phyloP scores from a whole-genome alignment of 1,284 basidiomycete genomes.

The Athelia sp. region DNA sequence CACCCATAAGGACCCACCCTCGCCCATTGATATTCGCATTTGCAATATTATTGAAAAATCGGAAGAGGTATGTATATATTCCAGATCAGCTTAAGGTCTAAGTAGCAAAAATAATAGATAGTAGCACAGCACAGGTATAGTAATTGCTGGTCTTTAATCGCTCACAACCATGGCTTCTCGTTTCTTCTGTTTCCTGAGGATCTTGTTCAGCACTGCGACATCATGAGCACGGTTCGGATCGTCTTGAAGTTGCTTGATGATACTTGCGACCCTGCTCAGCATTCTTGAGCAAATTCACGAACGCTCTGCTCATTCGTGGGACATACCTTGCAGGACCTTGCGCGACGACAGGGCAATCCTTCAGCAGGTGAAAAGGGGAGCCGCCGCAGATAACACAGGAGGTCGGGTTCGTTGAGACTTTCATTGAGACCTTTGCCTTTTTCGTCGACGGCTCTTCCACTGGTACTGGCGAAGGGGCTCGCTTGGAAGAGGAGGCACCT shows the following conservation, averaged over 20 bases:
- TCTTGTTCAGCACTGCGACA: constrained; percentile 36
- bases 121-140: neutral
- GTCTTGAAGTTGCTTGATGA: constrained; percentile 43
- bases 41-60: too few relatives aligned
- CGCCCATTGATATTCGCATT: too few relatives aligned
- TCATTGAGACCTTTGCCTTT: constrained; percentile 25
- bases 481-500: constrained; percentile 28
- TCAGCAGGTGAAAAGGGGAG: constrained; percentile 37
- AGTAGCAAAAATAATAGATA: too few relatives aligned
- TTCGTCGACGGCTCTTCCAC: constrained; percentile 26
- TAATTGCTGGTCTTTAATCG: constrained; percentile 6
- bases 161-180: constrained; percentile 19
- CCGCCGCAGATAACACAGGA: constrained; percentile 43
- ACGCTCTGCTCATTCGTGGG: neutral
- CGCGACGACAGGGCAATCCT: constrained; percentile 47
- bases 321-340: constrained; percentile 47
- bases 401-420: constrained; percentile 14
- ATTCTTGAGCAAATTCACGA: constrained; percentile 7
- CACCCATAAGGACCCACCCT: neutral
- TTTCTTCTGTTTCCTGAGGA: constrained; percentile 40
- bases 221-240: constrained; percentile 31
- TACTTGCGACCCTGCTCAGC: constrained; percentile 34
- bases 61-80: too few relatives aligned
- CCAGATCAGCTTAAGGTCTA: too few relatives aligned
- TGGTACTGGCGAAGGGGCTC: constrained; percentile 25